Evolutionary conservation across 306 rosid genomes (phyloP), one percentile per base, ranked within the genome.

Genomic region (Quercus bicolor): DNA sequence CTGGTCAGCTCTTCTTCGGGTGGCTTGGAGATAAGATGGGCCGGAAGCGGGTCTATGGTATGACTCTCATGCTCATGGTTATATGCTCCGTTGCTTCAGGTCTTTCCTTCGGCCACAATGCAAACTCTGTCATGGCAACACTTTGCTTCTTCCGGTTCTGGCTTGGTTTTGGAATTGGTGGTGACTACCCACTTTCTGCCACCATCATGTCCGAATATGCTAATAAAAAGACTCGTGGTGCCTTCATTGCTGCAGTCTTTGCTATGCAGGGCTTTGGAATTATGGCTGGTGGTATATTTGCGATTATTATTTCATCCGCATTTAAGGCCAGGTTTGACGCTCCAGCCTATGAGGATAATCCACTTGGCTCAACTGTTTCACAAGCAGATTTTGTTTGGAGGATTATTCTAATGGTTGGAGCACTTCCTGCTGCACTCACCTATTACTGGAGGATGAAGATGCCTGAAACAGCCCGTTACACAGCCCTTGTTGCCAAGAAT

Each of bases 211-310:
- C 95, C 0, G 97, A 88, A 74, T 92, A 88, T 68, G 76, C 97
- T 3, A 92, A 90, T 43, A 92, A 92, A 87, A 90, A 89, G 81
- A 92, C 93, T 43, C 90, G 92, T 0, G 97, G 97, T 0, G 92
- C 97, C 2, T 90, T 92, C 81, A 78, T 92, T 33, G 91, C 97
- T 57, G 92, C 94, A 0, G 96, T 92, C 24, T 92, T 92, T 81
- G 96, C 97, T 1, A 92, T 92, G 97, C 92, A 92, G 37, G 97
- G 94, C 0, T 92, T 92, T 77, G 97, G 96, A 45, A 92, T 92
- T 69, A 77, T 92, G 71, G 87, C 88, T 0, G 97, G 94, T 19
- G 97, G 96, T 4, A 45, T 86, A 10, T 88, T 90, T 80, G 91
- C 94, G 0, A 85, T 90, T 11, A 18, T 92, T 4, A 12, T 86